Evolutionary conservation across 352 stramenopile genomes (phyloP).

Genomic region (Phytophthora ohioensis): DNA sequence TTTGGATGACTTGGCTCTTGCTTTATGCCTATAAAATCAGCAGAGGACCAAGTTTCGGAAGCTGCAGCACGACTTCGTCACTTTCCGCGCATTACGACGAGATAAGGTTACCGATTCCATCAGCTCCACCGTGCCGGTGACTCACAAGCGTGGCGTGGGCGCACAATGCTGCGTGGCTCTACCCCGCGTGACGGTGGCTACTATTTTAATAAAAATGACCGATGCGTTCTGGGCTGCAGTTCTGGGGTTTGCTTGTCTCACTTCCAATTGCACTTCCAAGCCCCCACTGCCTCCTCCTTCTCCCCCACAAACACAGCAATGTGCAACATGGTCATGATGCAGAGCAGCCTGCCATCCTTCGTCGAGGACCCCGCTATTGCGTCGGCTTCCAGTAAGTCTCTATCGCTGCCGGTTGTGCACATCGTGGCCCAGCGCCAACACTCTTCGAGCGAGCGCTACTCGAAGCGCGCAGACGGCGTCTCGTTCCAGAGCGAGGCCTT

Average conservation of each 20-base stretch:
- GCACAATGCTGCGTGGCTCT: background rate
- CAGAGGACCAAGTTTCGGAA: background rate
- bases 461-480: slow-evolving; percentile 22
- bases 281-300: background rate
- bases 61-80: slow-evolving; percentile 5
- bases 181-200: background rate
- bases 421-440: background rate
- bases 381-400: slow-evolving; percentile 1
- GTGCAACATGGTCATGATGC: slow-evolving; percentile 34
- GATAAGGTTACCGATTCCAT: slow-evolving; percentile 7
- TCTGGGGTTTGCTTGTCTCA: background rate
- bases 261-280: slow-evolving; percentile 8
- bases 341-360: slow-evolving; percentile 15
- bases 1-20: background rate
- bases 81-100: background rate
- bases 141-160: background rate
- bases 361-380: slow-evolving; percentile 20
- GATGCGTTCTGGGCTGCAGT: background rate
- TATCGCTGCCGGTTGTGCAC: slow-evolving; percentile 3
- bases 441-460: slow-evolving; percentile 9
- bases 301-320: slow-evolving; percentile 5
- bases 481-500: slow-evolving; percentile 50
- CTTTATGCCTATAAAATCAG: background rate
- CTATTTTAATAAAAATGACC: slow-evolving; percentile 3
- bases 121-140: background rate